Conservation (phyloP, 805 yeast genomes). For the Saturnispora hagleri region DNA sequence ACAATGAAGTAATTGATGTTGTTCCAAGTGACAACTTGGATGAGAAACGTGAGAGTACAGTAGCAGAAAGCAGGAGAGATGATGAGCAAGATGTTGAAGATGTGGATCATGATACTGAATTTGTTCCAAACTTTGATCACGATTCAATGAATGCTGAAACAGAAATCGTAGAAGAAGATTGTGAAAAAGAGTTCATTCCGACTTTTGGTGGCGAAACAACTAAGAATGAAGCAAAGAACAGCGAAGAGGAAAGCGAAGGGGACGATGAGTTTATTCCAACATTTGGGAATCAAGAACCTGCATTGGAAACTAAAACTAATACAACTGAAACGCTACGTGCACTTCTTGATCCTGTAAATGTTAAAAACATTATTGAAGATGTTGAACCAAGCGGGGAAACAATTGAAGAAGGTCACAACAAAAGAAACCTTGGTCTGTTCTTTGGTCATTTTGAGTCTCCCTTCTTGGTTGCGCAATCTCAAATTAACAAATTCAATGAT, state of each 20-base stretch:
- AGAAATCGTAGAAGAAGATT: slow-evolving; percentile 1
- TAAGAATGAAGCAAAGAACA: background rate
- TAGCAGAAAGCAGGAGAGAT: slow-evolving; percentile 13
- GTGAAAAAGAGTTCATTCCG: slow-evolving; percentile 26
- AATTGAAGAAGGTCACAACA: slow-evolving; percentile 28
- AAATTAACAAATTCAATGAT: slow-evolving; percentile 48
- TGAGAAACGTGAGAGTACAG: slow-evolving; percentile 5
- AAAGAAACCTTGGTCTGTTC: slow-evolving; percentile 47
- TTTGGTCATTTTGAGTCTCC: slow-evolving; percentile 84
- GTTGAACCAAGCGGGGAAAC: slow-evolving; percentile 10
- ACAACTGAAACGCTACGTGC: slow-evolving; percentile 57
- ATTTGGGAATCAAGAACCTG: slow-evolving; percentile 30
- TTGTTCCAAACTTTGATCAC: slow-evolving; percentile 45
- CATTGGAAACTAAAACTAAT: slow-evolving; percentile 25
- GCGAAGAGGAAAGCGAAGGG: background rate
- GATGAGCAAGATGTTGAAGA: slow-evolving; percentile 10
- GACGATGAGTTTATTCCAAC: slow-evolving; percentile 29
- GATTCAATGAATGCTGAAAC: slow-evolving; percentile 1
- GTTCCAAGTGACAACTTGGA: background rate
- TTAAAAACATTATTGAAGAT: background rate
- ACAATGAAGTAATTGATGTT: slow-evolving; percentile 15
- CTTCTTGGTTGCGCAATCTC: slow-evolving; percentile 77
- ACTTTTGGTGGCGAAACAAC: slow-evolving; percentile 32
- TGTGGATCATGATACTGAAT: slow-evolving; percentile 33
- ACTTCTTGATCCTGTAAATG: slow-evolving; percentile 39